Base-by-base conservation (phyloP, 2,329 filamentous ascomycete species). In the Lachnellula willkommii region DNA sequence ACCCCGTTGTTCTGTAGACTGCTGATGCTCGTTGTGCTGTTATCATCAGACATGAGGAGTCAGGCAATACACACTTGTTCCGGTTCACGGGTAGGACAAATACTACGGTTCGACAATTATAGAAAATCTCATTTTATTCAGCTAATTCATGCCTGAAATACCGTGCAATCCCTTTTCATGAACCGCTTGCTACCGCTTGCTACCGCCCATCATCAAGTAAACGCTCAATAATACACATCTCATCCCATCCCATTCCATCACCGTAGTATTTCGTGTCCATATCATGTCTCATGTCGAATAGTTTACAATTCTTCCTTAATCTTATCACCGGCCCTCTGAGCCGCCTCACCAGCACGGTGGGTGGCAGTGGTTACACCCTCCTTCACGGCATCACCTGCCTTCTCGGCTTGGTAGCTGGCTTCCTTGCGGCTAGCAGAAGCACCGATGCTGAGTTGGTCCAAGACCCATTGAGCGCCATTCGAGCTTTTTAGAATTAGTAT, bases 381-480 rank as follows among this genome's bases (percentile, higher is more conserved):
- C 59, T 70, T 69, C n/a, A 64, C 61, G 17, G 62, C 56, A 55
- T 79, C 73, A n/a, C 72, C 73, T 28, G 71, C 75, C 55, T 77
- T 75, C 62, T 78, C 71, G n/a, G 73, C 75, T 54, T 72, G 64
- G 42, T 69, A 65, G 9, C 53, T 54, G n/a, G 66, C 68, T 60
- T 79, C 70, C 36, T 73, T 73, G 32, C 73, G 70, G 37, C 76
- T 77, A 54, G 71, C 72, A n/a, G 74, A 69, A 49, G 75, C 74
- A 35, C 76, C 77, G 37, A 77, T 69, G 65, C 72, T 76, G 52
- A 80, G 59, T 65, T 80, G 76, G 37, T 76, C 73, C 55, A 77
- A 53, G 24, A 76, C 63, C 77, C 78, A 81, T 61, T 77, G 69
- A 22, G 72, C 64, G 43, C 71, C 69, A 42, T 72, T 70, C 62